These are phyloP conservation scores for Mycena amicta DNA, from an alignment of 768 basidiomycete genomes.

Conservation along the genomic window DNA sequence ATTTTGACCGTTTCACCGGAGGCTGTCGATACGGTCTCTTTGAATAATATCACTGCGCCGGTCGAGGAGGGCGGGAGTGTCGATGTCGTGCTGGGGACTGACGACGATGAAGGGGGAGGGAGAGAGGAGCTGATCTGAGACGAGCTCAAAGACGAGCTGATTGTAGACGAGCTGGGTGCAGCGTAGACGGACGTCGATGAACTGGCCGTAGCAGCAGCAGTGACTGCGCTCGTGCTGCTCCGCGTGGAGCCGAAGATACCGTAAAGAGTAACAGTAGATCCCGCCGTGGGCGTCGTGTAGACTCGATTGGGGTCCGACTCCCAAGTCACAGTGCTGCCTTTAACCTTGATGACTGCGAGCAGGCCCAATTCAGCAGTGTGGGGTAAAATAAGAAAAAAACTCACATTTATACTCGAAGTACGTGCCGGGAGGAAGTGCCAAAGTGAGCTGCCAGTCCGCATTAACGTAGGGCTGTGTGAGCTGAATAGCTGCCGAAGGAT, in stretches of 20 bases:
- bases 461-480: background rate
- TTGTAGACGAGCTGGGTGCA: too few relatives aligned
- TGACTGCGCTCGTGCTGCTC: slow-evolving; percentile 7
- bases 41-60: slow-evolving; percentile 10
- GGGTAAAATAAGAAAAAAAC: background rate
- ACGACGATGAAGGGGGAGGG: background rate
- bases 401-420: slow-evolving; percentile 13
- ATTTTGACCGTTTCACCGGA: slow-evolving; percentile 12
- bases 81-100: background rate
- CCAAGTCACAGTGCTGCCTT: slow-evolving; percentile 9
- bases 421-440: background rate
- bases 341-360: slow-evolving; percentile 7
- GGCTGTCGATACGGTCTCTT: slow-evolving; percentile 8
- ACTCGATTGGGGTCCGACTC: slow-evolving; percentile 6
- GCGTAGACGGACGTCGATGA: background rate
- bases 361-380: slow-evolving; percentile 1
- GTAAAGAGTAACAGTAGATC: slow-evolving; percentile 1
- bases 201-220: background rate
- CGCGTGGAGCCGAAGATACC: slow-evolving; percentile 9
- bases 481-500: background rate
- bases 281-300: slow-evolving; percentile 4
- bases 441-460: slow-evolving; percentile 5
- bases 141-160: too few relatives aligned
- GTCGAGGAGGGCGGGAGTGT: slow-evolving; percentile 2
- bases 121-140: too few relatives aligned